Conservation (phyloP, 1,284 basidiomycete species). For the Ustilago tritici region DNA sequence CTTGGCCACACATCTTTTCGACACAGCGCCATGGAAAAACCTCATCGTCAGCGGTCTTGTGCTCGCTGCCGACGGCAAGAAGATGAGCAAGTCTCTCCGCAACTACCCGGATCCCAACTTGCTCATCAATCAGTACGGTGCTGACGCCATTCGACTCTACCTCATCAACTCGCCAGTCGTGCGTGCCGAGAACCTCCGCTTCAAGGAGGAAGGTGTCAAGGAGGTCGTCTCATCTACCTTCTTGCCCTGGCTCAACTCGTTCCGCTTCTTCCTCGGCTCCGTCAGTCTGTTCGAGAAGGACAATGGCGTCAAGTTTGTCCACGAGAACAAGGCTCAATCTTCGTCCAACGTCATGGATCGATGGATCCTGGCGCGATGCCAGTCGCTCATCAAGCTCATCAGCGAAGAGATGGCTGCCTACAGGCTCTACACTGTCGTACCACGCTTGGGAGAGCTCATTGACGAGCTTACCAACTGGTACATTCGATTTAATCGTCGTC, state of each 20-base stretch:
- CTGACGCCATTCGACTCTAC: slow-evolving; percentile 97
- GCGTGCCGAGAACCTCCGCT: slow-evolving; percentile 95
- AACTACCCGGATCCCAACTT: slow-evolving; percentile 98
- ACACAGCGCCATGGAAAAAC: slow-evolving; percentile 96
- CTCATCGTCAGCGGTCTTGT: slow-evolving; percentile 96
- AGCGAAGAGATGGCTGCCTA: slow-evolving; percentile 95
- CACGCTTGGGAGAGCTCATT: slow-evolving; percentile 89
- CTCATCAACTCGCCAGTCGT: slow-evolving; percentile 99
- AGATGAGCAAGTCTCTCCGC: slow-evolving; percentile 98
- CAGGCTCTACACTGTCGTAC: slow-evolving; percentile 97
- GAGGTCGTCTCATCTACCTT: slow-evolving; percentile 95
- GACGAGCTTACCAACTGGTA: slow-evolving; percentile 99
- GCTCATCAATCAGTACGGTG: slow-evolving; percentile 91
- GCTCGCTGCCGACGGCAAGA: slow-evolving; percentile 97
- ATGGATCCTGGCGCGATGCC: slow-evolving; percentile 97
- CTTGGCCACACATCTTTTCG: slow-evolving; percentile 92
- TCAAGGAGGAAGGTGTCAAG: slow-evolving; percentile 97
- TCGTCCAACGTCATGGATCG: slow-evolving; percentile 97
- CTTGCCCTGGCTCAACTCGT: slow-evolving; percentile 98
- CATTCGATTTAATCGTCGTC: slow-evolving; percentile 96
- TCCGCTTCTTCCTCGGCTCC: slow-evolving; percentile 99
- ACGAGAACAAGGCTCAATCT: slow-evolving; percentile 85
- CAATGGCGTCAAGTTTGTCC: slow-evolving; percentile 82
- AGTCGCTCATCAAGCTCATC: slow-evolving; percentile 92
- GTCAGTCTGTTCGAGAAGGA: slow-evolving; percentile 88